A percentile compares a stretch with the other conserved stretches of the same genome.
Conservation (phyloP, 495 filamentous ascomycete genomes). For the Tuber umbilicatum region DNA sequence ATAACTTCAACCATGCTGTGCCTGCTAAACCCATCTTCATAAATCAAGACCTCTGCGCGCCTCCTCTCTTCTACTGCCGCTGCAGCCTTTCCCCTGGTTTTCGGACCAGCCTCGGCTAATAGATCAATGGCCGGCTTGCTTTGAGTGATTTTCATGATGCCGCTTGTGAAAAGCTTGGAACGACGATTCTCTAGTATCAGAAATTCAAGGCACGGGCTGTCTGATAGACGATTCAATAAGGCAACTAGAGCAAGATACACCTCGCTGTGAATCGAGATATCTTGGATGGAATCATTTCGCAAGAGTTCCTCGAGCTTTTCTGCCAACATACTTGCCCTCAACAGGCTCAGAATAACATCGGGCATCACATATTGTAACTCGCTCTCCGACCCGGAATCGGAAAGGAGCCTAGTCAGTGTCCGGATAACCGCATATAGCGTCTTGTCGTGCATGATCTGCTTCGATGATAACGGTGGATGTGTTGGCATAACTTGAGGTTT, state of each 20-base stretch:
- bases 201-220: slow-evolving; percentile 17
- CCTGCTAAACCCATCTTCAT: slow-evolving; percentile 24
- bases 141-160: slow-evolving; percentile 19
- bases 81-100: slow-evolving; percentile 27
- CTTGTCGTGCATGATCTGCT: slow-evolving; percentile 29
- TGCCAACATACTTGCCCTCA: slow-evolving; percentile 24
- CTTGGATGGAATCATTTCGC: slow-evolving; percentile 30
- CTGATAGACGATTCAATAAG: slow-evolving; percentile 19
- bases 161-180: slow-evolving; percentile 22
- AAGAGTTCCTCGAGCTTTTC: slow-evolving; percentile 28
- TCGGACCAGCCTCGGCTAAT: slow-evolving; percentile 12
- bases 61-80: slow-evolving; percentile 25
- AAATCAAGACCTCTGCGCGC: slow-evolving; percentile 23
- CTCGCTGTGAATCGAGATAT: slow-evolving; percentile 29
- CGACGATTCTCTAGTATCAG: slow-evolving; percentile 18
- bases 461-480: slow-evolving; percentile 21
- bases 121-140: slow-evolving; percentile 15
- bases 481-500: slow-evolving; percentile 11
- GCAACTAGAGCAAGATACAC: slow-evolving; percentile 21
- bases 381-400: slow-evolving; percentile 5
- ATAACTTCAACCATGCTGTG: slow-evolving; percentile 23
- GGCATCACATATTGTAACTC: slow-evolving; percentile 18
- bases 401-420: slow-evolving; percentile 16
- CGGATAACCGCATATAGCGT: slow-evolving; percentile 20
- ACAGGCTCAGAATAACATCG: slow-evolving; percentile 12